A percentile compares a stretch with the other conserved stretches of the same genome.
These are phyloP conservation scores for Suillus clintonianus DNA, from an alignment of 768 basidiomycete species.

Conservation along the genomic window DNA sequence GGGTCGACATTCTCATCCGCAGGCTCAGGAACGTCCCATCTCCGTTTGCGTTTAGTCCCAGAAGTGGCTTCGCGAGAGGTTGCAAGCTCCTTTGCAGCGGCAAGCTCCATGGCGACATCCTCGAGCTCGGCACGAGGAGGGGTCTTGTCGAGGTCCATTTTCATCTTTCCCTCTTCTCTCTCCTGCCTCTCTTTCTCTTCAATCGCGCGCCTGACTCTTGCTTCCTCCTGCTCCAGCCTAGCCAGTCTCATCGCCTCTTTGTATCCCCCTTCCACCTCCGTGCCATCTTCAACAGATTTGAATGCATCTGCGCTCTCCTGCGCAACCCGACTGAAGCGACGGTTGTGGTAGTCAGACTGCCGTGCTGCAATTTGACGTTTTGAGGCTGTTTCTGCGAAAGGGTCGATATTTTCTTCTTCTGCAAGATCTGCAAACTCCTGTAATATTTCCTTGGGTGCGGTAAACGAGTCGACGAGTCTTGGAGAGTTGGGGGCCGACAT, in stretches of 20 bases:
- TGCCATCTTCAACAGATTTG: constrained; percentile 63
- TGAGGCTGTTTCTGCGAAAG: constrained; percentile 89
- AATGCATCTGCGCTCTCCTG: constrained; percentile 84
- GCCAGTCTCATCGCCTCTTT: constrained; percentile 94
- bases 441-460: constrained; percentile 90
- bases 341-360: constrained; percentile 93
- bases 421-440: constrained; percentile 93
- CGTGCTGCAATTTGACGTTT: constrained; percentile 92
- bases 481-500: constrained; percentile 63
- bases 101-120: constrained; percentile 70
- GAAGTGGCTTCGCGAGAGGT: constrained; percentile 42
- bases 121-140: constrained; percentile 82
- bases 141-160: constrained; percentile 90
- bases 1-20: constrained; percentile 68
- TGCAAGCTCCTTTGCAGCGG: constrained; percentile 44
- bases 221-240: constrained; percentile 92
- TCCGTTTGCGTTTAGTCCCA: constrained; percentile 69
- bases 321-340: constrained; percentile 83
- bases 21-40: constrained; percentile 75
- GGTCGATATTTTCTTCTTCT: constrained; percentile 90
- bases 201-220: constrained; percentile 76
- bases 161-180: constrained; percentile 67
- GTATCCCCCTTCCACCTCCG: constrained; percentile 82
- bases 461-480: constrained; percentile 86
- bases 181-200: constrained; percentile 87